Evolutionary conservation across 1,284 basidiomycete species (phyloP).

Genomic region (Microbotryum scabiosae): DNA sequence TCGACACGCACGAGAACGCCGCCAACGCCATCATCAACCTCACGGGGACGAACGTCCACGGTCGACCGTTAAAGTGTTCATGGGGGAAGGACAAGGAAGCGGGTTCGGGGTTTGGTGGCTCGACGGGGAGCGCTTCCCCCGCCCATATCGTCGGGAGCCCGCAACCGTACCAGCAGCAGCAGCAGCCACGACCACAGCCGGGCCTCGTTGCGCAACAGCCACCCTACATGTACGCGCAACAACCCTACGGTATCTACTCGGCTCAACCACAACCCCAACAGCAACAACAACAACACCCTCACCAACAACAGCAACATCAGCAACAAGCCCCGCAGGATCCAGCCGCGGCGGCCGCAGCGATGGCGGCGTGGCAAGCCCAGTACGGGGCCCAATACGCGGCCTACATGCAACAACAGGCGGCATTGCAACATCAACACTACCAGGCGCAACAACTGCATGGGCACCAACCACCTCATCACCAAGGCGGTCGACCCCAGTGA

Average conservation of each 20-base stretch:
- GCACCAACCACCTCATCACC: too few relatives aligned
- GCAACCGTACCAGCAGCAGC: background rate
- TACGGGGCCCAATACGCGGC: conserved; percentile 25
- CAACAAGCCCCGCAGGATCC: conserved; percentile 10
- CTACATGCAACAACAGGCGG: conserved; percentile 5
- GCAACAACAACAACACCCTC: background rate
- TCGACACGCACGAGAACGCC: conserved; percentile 94
- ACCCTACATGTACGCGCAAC: conserved; percentile 1
- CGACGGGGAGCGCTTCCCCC: background rate
- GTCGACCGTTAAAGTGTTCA: conserved; percentile 89
- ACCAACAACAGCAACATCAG: background rate
- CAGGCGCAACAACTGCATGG: too few relatives aligned
- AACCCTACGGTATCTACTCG: background rate
- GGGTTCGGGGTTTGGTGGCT: background rate
- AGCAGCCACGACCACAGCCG: conserved; percentile 5
- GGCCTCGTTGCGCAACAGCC: background rate
- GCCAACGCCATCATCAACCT: conserved; percentile 93
- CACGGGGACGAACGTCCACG: conserved; percentile 90
- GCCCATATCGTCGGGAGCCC: background rate
- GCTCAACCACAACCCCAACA: background rate
- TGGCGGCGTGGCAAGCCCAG: conserved; percentile 28
- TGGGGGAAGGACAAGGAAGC: conserved; percentile 77
- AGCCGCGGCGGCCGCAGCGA: conserved; percentile 16
- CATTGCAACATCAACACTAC: background rate
- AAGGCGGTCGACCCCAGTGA: too few relatives aligned